Percentiles rank a stretch among this genome's conserved stretches.
Evolutionary conservation across 2,329 filamentous ascomycete species (phyloP).

Genomic region (Fonsecaea erecta): DNA sequence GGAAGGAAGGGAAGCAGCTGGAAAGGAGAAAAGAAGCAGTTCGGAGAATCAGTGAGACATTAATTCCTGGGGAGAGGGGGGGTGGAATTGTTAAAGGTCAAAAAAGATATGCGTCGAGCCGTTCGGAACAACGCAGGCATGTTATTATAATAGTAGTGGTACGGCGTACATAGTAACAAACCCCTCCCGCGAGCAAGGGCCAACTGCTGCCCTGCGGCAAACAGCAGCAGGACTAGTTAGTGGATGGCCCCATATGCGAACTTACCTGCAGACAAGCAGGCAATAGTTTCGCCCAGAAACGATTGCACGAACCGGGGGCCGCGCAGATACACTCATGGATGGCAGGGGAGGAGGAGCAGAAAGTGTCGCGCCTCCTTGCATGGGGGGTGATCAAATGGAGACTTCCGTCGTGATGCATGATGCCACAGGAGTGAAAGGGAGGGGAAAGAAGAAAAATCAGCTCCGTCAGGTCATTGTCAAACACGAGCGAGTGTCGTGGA

Average conservation of each 20-base stretch:
- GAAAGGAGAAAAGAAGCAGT: background rate
- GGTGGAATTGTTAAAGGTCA: constrained; percentile 1
- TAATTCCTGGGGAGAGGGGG: constrained; percentile 14
- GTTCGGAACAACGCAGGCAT: constrained; percentile 19
- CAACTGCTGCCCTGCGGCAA: constrained; percentile 1
- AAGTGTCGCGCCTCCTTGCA: constrained; percentile 5
- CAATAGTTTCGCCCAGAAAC: constrained; percentile 9
- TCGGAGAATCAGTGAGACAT: constrained; percentile 31
- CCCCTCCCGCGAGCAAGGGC: constrained; percentile 4
- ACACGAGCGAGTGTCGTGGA: constrained; percentile 20
- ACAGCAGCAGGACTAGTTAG: too few relatives aligned
- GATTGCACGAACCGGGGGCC: background rate
- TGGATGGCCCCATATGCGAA: background rate
- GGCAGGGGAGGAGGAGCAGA: too few relatives aligned
- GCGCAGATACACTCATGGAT: too few relatives aligned
- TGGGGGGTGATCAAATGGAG: background rate
- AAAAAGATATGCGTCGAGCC: constrained; percentile 20
- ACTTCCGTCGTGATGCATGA: too few relatives aligned
- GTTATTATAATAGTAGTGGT: too few relatives aligned
- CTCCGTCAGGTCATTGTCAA: constrained; percentile 15
- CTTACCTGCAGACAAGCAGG: background rate
- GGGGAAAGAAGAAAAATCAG: constrained; percentile 13
- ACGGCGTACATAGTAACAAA: constrained; percentile 15
- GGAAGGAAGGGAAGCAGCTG: too few relatives aligned
- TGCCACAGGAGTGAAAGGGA: constrained; percentile 12